Evolutionary conservation across 2,329 filamentous ascomycete species (phyloP).

Genomic region (Alternaria metachromatica): DNA sequence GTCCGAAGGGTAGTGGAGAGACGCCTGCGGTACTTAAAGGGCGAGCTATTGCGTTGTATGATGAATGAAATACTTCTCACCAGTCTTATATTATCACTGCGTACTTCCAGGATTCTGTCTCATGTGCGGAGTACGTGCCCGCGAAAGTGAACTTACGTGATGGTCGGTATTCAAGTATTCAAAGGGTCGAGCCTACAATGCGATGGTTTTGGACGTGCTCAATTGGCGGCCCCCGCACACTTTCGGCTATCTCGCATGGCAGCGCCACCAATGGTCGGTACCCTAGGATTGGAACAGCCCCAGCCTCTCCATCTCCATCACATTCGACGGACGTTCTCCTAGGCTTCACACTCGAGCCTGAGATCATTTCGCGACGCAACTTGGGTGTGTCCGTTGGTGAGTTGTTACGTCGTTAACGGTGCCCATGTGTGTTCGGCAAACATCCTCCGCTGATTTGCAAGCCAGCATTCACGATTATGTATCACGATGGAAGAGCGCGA

Average conservation of each 20-base stretch:
- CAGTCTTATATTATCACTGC: not conserved
- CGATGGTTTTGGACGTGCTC: too few species aligned
- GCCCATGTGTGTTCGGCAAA: too few species aligned
- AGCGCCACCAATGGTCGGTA: not conserved
- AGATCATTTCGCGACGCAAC: too few species aligned
- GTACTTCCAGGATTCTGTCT: accelerated
- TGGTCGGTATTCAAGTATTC: not conserved
- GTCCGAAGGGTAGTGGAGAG: not conserved
- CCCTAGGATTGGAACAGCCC: not conserved
- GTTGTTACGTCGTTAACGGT: too few species aligned
- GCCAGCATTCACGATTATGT: not conserved
- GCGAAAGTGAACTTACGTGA: accelerated
- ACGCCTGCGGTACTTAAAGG: not conserved
- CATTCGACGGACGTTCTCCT: too few species aligned
- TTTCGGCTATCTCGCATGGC: not conserved
- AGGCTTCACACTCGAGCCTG: too few species aligned
- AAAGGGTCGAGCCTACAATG: too few species aligned
- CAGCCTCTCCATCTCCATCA: not conserved
- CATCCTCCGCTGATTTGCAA: not conserved
- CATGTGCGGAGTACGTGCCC: not conserved
- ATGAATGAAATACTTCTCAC: not conserved
- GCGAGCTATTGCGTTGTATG: not conserved
- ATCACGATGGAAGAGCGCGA: not conserved
- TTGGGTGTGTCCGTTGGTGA: too few species aligned
- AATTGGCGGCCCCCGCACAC: not conserved